phyloP scores from a whole-genome alignment of 352 stramenopile species.

The Saprolegnia diclina region DNA sequence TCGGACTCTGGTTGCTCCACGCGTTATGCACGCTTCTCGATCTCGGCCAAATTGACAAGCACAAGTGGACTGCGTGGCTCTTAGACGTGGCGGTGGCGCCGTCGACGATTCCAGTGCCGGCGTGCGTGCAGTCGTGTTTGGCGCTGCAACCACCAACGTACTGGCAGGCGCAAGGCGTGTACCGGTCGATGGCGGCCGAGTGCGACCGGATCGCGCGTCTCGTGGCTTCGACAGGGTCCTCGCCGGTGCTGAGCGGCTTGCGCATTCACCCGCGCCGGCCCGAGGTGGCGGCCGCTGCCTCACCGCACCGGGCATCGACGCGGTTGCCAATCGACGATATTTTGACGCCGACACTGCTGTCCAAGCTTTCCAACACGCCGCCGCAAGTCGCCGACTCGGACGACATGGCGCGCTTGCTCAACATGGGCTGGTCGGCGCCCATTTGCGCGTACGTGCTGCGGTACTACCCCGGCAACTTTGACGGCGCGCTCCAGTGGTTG shows the following conservation, averaged over 20 bases:
- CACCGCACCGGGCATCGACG: background rate
- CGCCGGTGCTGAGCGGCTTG: background rate
- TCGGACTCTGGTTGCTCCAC: background rate
- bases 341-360: slow-evolving; percentile 4
- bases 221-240: background rate
- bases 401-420: slow-evolving; percentile 2
- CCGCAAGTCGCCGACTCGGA: background rate
- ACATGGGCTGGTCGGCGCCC: slow-evolving; percentile 8
- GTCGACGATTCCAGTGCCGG: background rate
- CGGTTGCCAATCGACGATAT: background rate
- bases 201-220: background rate
- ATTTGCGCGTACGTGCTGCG: slow-evolving; percentile 17
- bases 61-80: background rate
- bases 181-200: background rate
- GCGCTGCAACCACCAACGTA: slow-evolving; percentile 17
- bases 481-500: slow-evolving; percentile 19
- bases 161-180: slow-evolving; percentile 11
- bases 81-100: slow-evolving; percentile 3
- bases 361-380: background rate
- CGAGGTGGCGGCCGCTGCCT: background rate
- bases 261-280: too few species aligned
- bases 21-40: background rate
- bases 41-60: background rate
- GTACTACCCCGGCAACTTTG: slow-evolving; percentile 19
- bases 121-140: background rate